These are phyloP conservation scores for Sisymbrium altissimum DNA, from an alignment of 345 rosid species.

Conservation along the genomic window DNA sequence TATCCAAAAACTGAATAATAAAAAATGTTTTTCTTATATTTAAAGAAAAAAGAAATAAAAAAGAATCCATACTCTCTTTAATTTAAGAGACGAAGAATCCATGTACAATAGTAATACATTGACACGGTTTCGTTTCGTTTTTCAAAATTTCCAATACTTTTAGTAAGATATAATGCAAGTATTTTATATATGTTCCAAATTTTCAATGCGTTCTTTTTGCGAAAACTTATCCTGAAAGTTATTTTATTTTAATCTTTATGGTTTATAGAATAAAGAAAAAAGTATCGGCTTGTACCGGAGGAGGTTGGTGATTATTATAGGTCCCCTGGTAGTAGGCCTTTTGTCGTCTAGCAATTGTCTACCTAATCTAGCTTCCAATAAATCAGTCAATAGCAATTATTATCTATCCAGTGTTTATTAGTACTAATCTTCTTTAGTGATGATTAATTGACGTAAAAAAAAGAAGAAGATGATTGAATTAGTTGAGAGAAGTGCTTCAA, in stretches of 20 bases:
- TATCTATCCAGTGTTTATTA: not conserved
- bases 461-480: no score
- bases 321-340: not conserved
- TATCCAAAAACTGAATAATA: not conserved
- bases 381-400: not conserved
- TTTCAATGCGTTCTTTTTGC: not conserved
- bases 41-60: not conserved
- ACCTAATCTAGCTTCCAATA: conserved; percentile 8
- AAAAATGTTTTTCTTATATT: not conserved
- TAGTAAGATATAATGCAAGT: not conserved
- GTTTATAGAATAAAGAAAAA: not conserved
- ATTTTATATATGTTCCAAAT: not conserved
- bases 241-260: not conserved
- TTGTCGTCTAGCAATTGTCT: conserved; percentile 15
- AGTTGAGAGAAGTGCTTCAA: not conserved
- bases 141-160: conserved; percentile 2
- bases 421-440: not conserved
- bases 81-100: not conserved
- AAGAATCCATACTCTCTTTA: conserved; percentile 10
- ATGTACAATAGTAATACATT: not conserved
- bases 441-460: not conserved
- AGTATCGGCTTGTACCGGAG: conserved; percentile 26
- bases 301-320: conserved; percentile 20
- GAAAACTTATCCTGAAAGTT: conserved; percentile 25
- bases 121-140: conserved; percentile 18